Percentiles rank a stretch among this genome's conserved stretches.
Conservation (phyloP, 306 rosid species). For the Prunus padus region DNA sequence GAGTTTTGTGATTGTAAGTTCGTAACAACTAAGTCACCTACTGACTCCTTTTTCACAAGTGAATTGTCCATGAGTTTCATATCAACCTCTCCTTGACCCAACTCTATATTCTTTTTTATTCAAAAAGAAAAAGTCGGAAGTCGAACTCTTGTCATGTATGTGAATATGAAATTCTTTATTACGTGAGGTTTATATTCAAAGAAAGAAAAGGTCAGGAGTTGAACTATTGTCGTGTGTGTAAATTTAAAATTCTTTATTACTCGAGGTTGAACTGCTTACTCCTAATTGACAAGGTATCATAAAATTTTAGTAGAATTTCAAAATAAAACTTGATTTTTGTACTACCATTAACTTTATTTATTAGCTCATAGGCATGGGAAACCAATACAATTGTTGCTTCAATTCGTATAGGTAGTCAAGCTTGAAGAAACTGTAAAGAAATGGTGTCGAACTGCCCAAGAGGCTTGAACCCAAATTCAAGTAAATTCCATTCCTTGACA, state of each 20-base stretch:
- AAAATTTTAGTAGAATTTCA: too few relatives aligned
- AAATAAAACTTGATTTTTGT: background rate
- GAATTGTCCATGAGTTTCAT: background rate
- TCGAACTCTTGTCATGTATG: background rate
- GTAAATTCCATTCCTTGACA: background rate
- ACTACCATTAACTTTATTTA: background rate
- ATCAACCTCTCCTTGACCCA: background rate
- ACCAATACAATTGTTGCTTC: background rate
- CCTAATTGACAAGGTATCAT: too few relatives aligned
- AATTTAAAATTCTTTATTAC: too few relatives aligned
- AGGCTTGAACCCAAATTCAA: background rate
- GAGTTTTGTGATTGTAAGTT: background rate
- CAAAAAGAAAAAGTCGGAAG: background rate
- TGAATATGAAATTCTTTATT: too few relatives aligned
- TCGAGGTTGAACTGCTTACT: too few relatives aligned
- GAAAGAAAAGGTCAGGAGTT: too few relatives aligned
- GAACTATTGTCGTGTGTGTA: too few relatives aligned
- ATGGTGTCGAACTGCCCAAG: slow-evolving; percentile 13
- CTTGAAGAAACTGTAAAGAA: background rate
- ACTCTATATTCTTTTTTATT: too few relatives aligned
- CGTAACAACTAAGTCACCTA: background rate
- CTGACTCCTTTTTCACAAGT: background rate
- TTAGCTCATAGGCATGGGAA: background rate
- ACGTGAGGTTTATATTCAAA: too few relatives aligned
- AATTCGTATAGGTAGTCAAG: background rate